phyloP scores from a whole-genome alignment of 2,329 filamentous ascomycete genomes.

The Lachnellula occidentalis region DNA sequence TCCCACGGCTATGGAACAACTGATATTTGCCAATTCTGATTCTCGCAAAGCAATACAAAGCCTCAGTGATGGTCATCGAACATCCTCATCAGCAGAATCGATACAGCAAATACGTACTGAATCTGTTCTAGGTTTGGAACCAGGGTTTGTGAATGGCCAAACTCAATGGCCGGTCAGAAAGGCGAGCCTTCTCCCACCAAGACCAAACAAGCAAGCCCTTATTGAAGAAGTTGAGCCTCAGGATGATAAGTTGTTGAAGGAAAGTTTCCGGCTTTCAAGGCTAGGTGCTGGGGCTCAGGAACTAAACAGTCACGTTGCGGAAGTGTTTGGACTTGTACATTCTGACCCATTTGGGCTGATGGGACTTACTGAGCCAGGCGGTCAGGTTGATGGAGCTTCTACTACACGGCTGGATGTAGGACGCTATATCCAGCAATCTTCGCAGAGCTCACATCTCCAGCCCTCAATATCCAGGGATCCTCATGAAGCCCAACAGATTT shows the following conservation, averaged over 20 bases:
- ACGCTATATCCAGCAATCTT: neutral
- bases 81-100: constrained; percentile 14
- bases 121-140: neutral
- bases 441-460: neutral
- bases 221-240: neutral
- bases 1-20: constrained; percentile 18
- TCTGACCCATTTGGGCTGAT: constrained; percentile 14
- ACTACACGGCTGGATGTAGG: neutral
- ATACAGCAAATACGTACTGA: constrained; percentile 3
- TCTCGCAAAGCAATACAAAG: constrained; percentile 1
- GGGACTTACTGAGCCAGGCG: neutral
- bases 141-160: neutral
- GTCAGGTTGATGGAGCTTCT: neutral
- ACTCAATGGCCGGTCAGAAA: constrained; percentile 1
- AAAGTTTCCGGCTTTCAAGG: constrained; percentile 12
- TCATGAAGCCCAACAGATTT: neutral
- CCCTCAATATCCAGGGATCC: neutral
- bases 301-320: constrained; percentile 22
- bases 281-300: constrained; percentile 21
- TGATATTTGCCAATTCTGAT: constrained; percentile 3
- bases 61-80: constrained; percentile 7
- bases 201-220: neutral
- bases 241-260: constrained; percentile 3
- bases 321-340: constrained; percentile 22
- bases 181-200: neutral